These are phyloP conservation scores for Fraxinus dipetala DNA, from an alignment of 305 asterid species.

Conservation along the genomic window DNA sequence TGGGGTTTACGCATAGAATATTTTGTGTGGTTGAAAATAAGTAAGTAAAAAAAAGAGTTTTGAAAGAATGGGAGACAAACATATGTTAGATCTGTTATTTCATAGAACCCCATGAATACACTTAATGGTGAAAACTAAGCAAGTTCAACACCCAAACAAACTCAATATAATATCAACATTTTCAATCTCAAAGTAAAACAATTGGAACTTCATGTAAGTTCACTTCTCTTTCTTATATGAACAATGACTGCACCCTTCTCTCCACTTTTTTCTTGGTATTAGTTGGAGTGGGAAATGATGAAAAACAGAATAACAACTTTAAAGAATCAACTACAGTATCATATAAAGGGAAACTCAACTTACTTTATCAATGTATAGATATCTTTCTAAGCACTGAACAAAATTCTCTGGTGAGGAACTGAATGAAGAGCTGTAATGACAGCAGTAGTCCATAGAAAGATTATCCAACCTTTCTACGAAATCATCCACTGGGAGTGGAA, in stretches of 20 bases:
- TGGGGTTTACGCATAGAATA: too few species aligned
- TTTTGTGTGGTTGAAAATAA: neutral
- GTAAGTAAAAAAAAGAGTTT: too few species aligned
- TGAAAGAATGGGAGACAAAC: neutral
- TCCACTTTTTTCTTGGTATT: neutral
- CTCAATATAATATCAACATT: neutral
- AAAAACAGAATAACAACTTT: slow-evolving; percentile 1
- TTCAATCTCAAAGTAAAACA: neutral
- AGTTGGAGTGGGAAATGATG: neutral
- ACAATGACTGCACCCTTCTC: neutral
- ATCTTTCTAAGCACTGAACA: slow-evolving; percentile 60
- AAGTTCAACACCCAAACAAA: neutral
- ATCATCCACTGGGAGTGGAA: slow-evolving; percentile 80
- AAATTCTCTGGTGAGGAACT: slow-evolving; percentile 58
- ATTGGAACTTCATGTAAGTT: neutral
- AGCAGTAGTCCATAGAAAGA: slow-evolving; percentile 70
- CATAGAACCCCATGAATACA: neutral
- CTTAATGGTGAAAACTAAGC: neutral
- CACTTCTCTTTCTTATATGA: neutral
- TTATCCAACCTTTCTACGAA: slow-evolving; percentile 59
- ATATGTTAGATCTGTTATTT: neutral
- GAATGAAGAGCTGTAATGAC: slow-evolving; percentile 59
- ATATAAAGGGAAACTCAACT: slow-evolving; percentile 23
- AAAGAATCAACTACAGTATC: slow-evolving; percentile 12
- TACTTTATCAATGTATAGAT: slow-evolving; percentile 63